Evolutionary conservation across 108 stramenopile genomes (phyloP).

Genomic region (Pseudonitzschia delicatissima): DNA sequence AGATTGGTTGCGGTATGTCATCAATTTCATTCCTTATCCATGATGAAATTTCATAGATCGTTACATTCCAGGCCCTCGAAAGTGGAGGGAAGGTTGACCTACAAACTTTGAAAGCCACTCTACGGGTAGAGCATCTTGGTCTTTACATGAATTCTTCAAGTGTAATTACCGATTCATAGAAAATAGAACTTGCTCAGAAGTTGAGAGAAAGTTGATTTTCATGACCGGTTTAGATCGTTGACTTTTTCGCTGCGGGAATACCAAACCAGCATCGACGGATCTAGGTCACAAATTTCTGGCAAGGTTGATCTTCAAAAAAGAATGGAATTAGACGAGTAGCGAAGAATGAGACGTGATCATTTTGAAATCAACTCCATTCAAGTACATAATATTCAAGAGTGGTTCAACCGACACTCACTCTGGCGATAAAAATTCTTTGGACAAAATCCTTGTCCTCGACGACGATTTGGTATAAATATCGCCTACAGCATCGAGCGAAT

Average conservation of each 20-base stretch:
- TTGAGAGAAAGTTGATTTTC: background rate
- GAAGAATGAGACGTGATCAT: background rate
- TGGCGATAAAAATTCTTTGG: background rate
- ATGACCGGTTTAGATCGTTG: background rate
- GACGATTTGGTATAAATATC: conserved; percentile 25
- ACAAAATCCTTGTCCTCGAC: background rate
- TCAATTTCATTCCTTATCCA: background rate
- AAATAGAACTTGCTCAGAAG: background rate
- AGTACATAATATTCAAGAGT: background rate
- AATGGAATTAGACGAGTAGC: background rate
- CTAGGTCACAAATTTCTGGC: conserved; percentile 36
- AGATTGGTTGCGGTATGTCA: too few relatives aligned
- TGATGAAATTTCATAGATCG: background rate
- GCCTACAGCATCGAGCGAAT: conserved; percentile 17
- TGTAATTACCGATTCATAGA: background rate
- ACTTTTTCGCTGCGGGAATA: background rate
- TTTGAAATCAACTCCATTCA: background rate
- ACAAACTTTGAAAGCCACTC: conserved; percentile 4
- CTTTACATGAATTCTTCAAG: background rate
- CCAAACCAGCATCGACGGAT: conserved; percentile 30
- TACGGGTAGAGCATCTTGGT: conserved; percentile 38
- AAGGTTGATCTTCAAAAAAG: conserved; percentile 9
- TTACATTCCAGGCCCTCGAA: conserved; percentile 5
- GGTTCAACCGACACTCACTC: conserved; percentile 3
- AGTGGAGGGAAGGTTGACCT: conserved; percentile 14